phyloP scores from a whole-genome alignment of 371 early-diverging fungal genomes.

The Ordospora pajunii region DNA sequence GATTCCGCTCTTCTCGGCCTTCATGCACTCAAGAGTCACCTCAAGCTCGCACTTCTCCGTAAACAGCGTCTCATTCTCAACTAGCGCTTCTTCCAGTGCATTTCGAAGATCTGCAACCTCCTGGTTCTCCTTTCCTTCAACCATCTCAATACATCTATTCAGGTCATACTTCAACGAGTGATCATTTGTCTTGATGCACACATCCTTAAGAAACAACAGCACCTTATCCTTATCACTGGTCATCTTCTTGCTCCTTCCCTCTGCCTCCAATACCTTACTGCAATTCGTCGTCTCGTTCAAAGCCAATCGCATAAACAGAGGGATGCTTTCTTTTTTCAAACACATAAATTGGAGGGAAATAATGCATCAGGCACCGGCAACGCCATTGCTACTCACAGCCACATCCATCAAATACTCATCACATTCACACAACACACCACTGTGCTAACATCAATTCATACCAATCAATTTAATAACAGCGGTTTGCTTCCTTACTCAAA shows the following conservation, averaged over 20 bases:
- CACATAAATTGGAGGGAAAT: background rate
- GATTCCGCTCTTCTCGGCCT: background rate
- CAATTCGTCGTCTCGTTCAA: slow-evolving; percentile 58
- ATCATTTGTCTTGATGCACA: slow-evolving; percentile 49
- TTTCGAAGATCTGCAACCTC: slow-evolving; percentile 53
- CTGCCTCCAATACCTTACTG: slow-evolving; percentile 17
- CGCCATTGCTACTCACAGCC: no score
- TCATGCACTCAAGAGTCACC: slow-evolving; percentile 40
- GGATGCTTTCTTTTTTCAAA: background rate
- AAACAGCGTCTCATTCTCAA: slow-evolving; percentile 56
- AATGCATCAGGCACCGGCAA: background rate
- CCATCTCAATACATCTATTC: slow-evolving; percentile 55
- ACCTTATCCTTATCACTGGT: slow-evolving; percentile 50
- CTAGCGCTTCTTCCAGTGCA: slow-evolving; percentile 46
- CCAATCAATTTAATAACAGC: no score
- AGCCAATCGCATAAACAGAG: slow-evolving; percentile 33
- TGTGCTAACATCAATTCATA: no score
- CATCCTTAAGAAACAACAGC: slow-evolving; percentile 37
- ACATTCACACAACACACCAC: no score
- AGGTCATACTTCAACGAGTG: slow-evolving; percentile 59
- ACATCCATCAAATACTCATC: no score
- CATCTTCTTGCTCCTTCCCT: background rate
- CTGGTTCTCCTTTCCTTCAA: slow-evolving; percentile 62
- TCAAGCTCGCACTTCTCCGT: slow-evolving; percentile 45
- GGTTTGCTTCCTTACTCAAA: no score